Conservation (phyloP, 208 protist species). For the Leptomonas pyrrhocoris region DNA sequence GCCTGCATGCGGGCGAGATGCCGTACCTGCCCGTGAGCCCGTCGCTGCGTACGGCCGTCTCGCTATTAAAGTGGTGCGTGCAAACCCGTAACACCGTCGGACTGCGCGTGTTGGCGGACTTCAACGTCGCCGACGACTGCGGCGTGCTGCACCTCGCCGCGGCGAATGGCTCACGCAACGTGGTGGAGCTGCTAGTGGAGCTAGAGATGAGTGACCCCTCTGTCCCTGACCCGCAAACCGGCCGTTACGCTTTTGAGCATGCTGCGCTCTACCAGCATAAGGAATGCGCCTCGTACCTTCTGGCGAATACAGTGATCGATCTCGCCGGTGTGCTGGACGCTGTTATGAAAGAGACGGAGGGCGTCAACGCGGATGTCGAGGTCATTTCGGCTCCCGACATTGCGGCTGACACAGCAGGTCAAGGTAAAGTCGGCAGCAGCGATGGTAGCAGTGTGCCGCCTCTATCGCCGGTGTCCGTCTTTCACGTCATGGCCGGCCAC, state of each 20-base stretch:
- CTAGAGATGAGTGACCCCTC: constrained; percentile 72
- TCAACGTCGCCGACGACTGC: constrained; percentile 78
- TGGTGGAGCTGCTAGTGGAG: constrained; percentile 67
- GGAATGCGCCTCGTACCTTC: constrained; percentile 56
- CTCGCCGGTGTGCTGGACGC: constrained; percentile 12
- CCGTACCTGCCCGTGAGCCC: constrained; percentile 26
- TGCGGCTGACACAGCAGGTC: not conserved
- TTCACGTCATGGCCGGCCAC: constrained; percentile 48
- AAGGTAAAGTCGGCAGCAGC: not conserved
- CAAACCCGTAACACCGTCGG: constrained; percentile 65
- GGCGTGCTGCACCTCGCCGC: constrained; percentile 64
- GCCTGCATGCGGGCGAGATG: constrained; percentile 36
- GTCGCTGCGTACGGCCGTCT: constrained; percentile 19
- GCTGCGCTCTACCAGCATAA: constrained; percentile 53
- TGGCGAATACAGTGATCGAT: constrained; percentile 48
- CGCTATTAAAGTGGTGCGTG: constrained; percentile 75
- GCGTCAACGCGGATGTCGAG: not conserved
- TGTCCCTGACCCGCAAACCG: constrained; percentile 22
- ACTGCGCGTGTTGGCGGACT: constrained; percentile 74
- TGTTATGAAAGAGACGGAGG: not conserved
- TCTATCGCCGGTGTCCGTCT: constrained; percentile 20
- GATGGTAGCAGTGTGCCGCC: not conserved
- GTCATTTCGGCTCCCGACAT: not conserved
- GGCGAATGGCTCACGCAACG: constrained; percentile 45
- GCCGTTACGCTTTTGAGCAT: constrained; percentile 72